Percentiles rank a stretch among this genome's conserved stretches.
These are phyloP conservation scores for Teratosphaeria viscida DNA, from an alignment of 2,329 filamentous ascomycete species.

Conservation along the genomic window DNA sequence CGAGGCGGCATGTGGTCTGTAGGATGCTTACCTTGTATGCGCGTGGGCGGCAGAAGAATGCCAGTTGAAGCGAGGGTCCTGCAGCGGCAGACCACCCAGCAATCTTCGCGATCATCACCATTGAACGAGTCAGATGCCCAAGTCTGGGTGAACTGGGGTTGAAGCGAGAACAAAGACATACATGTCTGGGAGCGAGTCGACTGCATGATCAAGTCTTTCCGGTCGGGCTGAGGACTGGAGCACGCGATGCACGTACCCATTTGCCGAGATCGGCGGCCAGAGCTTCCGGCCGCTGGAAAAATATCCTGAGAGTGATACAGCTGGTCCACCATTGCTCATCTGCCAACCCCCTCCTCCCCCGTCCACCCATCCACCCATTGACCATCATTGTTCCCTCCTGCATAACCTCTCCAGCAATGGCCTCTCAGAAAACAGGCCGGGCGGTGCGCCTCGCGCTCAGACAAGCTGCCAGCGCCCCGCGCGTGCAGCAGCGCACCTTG, in stretches of 20 bases:
- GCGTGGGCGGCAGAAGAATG: too few species aligned
- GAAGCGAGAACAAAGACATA: too few species aligned
- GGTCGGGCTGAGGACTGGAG: too few species aligned
- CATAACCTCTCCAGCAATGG: constrained; percentile 44
- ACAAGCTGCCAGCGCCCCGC: constrained; percentile 39
- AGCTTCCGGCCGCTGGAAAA: background rate
- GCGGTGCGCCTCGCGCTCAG: constrained; percentile 48
- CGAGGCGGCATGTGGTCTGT: too few species aligned
- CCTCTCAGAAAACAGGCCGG: constrained; percentile 60
- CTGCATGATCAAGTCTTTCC: too few species aligned
- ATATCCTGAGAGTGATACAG: background rate
- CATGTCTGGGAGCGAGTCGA: too few species aligned
- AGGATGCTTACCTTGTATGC: too few species aligned
- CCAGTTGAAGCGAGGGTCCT: too few species aligned
- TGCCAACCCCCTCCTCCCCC: background rate
- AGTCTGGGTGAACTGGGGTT: too few species aligned
- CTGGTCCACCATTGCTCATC: background rate
- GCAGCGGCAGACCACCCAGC: too few species aligned
- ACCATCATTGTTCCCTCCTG: constrained; percentile 2
- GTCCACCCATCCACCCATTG: constrained; percentile 1
- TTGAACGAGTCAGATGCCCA: too few species aligned
- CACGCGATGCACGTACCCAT: background rate
- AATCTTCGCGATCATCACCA: too few species aligned
- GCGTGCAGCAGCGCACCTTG: constrained; percentile 47
- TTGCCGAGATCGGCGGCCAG: background rate